phyloP scores from a whole-genome alignment of 805 yeast genomes.

The Sporopachydermia lactativora region DNA sequence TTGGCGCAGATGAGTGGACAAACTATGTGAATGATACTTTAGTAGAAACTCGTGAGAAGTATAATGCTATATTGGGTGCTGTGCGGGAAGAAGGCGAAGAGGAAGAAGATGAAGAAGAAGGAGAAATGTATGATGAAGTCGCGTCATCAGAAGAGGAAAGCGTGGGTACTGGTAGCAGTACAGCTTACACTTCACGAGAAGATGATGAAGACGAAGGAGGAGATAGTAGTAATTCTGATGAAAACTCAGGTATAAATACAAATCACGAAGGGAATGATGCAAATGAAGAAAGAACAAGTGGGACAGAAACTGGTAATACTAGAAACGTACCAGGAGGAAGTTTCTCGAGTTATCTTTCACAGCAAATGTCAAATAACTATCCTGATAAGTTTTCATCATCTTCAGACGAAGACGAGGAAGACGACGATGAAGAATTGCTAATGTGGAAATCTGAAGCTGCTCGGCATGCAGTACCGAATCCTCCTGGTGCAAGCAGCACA shows the following conservation, averaged over 20 bases:
- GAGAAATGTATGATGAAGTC: conserved; percentile 19
- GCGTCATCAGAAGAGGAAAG: conserved; percentile 8
- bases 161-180: conserved; percentile 12
- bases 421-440: conserved; percentile 25
- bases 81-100: conserved; percentile 29
- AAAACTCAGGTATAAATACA: conserved; percentile 4
- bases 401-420: conserved; percentile 46
- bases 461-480: conserved; percentile 7
- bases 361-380: conserved; percentile 45
- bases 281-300: conserved; percentile 15
- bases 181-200: conserved; percentile 9
- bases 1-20: conserved; percentile 49
- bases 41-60: conserved; percentile 83
- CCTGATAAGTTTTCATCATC: conserved; percentile 36
- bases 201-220: conserved; percentile 14
- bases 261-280: conserved; percentile 18
- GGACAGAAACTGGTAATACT: conserved; percentile 4
- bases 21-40: conserved; percentile 70
- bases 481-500: conserved; percentile 2
- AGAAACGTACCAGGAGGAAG: conserved; percentile 8
- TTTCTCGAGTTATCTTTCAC: conserved; percentile 16
- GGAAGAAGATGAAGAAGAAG: conserved; percentile 23
- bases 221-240: too few species aligned
- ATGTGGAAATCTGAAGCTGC: conserved; percentile 13
- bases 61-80: conserved; percentile 90